phyloP scores from a whole-genome alignment of 2,329 filamentous ascomycete genomes.

The Aspergillus sp. region DNA sequence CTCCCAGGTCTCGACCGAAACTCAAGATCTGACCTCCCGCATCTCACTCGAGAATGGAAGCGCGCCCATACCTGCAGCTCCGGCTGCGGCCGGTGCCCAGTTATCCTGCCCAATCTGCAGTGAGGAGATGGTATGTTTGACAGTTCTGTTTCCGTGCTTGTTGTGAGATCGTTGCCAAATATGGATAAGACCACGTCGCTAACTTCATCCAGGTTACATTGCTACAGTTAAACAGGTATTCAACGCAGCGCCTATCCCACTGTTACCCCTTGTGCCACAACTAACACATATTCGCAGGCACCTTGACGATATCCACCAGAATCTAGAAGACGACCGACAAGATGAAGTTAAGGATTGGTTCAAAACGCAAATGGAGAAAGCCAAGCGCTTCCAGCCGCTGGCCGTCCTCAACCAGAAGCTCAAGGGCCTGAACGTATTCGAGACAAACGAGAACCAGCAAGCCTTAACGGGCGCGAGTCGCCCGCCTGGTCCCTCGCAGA shows the following conservation, averaged over 20 bases:
- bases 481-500: slow-evolving; percentile 24
- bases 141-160: neutral
- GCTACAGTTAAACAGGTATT: slow-evolving; percentile 79
- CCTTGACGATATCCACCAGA: slow-evolving; percentile 86
- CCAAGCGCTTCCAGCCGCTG: slow-evolving; percentile 87
- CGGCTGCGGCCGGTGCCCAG: slow-evolving; percentile 60
- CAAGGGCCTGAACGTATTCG: slow-evolving; percentile 88
- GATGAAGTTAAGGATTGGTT: slow-evolving; percentile 98
- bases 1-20: slow-evolving; percentile 67
- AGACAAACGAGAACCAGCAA: slow-evolving; percentile 73
- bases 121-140: slow-evolving; percentile 80
- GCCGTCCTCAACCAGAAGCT: slow-evolving; percentile 91
- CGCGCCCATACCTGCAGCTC: slow-evolving; percentile 47
- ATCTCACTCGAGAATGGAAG: slow-evolving; percentile 68
- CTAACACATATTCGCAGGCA: slow-evolving; percentile 51
- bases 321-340: slow-evolving; percentile 82
- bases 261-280: neutral
- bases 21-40: slow-evolving; percentile 77
- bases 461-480: slow-evolving; percentile 39
- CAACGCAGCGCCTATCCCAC: neutral
- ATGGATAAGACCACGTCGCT: slow-evolving; percentile 2
- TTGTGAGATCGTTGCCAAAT: neutral
- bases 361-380: slow-evolving; percentile 88
- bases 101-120: slow-evolving; percentile 96
- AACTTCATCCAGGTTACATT: slow-evolving; percentile 69